phyloP scores from a whole-genome alignment of 306 rosid species.

The Vachellia pachyceras region DNA sequence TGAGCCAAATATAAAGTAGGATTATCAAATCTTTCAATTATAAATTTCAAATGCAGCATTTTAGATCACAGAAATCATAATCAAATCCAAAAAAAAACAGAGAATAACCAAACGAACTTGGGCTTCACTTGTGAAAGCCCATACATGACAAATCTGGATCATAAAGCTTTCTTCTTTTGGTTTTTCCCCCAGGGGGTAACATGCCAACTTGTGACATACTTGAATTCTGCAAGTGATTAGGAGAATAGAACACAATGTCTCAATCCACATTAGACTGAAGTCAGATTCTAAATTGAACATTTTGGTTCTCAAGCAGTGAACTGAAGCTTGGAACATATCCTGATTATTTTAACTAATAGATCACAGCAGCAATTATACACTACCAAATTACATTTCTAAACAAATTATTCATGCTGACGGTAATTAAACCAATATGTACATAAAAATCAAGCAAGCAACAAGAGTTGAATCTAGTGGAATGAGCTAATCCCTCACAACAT shows the following conservation, averaged over 20 bases:
- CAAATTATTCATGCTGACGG: conserved; percentile 13
- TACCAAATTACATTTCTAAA: conserved; percentile 1
- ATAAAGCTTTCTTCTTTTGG: too few species aligned
- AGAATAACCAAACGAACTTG: background rate
- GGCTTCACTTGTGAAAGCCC: background rate
- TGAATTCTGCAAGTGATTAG: too few species aligned
- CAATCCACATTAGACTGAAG: background rate
- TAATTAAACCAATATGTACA: conserved; percentile 11
- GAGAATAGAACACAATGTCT: background rate
- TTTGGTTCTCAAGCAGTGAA: conserved; percentile 34
- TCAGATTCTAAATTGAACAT: background rate
- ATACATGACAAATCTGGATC: too few species aligned
- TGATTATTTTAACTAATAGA: conserved; percentile 17
- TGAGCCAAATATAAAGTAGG: background rate
- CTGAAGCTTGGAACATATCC: conserved; percentile 10
- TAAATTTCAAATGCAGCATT: background rate
- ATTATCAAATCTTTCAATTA: background rate
- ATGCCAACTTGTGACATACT: too few species aligned
- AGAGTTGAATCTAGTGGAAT: background rate
- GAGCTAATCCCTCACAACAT: background rate
- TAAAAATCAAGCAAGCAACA: background rate
- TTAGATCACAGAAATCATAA: background rate
- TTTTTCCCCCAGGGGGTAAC: too few species aligned
- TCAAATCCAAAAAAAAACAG: background rate
- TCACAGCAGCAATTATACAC: background rate